Evolutionary conservation across 768 basidiomycete genomes (phyloP), one percentile per base, ranked within the genome.

Genomic region (Leccinum subtestaceum): DNA sequence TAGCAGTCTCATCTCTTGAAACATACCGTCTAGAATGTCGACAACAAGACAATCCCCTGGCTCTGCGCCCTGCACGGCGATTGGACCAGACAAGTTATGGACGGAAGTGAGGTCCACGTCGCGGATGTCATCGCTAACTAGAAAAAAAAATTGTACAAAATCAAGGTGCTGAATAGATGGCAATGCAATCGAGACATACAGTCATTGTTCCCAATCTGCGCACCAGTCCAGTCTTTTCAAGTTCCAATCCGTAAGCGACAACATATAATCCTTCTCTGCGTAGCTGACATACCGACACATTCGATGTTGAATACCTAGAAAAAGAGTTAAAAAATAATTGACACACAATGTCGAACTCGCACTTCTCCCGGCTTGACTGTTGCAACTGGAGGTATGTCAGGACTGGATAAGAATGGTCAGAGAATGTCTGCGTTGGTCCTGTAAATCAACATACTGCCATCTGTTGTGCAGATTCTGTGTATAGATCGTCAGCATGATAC

Each of bases 31-130:
- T n/a, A 92, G 72, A 58, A 92, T 88, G 58, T 92, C 89, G 4
- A 92, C 86, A 8, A 89, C 86, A 3, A 92, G 78, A 53, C 87
- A 89, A 67, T 92, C 89, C 1, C 89, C 90, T 1, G 90, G 89
- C 62, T 88, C 84, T 1, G 90, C 85, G 13, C 86, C 87, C 63
- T 90, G 87, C 12, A 92, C 82, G 0, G 82, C 85, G 53, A 92
- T 79, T 0, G 89, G 89, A 0, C 90, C 90, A 5, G 86, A 84
- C n/a, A 92, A 78, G 65, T 91, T 86, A 68, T 91, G 90, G 43
- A 88, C 75, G 66, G 81, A 82, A 9, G 80, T 81, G 32, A 89
- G 72, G 64, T 91, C 84, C 49, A 89, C 78, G 55, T 87, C 77
- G 67, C 76, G 81, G 61, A 91, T 74, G 63, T 91, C 88, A 67